phyloP scores from a whole-genome alignment of 1,284 basidiomycete species.

The Polyporus tsugae region DNA sequence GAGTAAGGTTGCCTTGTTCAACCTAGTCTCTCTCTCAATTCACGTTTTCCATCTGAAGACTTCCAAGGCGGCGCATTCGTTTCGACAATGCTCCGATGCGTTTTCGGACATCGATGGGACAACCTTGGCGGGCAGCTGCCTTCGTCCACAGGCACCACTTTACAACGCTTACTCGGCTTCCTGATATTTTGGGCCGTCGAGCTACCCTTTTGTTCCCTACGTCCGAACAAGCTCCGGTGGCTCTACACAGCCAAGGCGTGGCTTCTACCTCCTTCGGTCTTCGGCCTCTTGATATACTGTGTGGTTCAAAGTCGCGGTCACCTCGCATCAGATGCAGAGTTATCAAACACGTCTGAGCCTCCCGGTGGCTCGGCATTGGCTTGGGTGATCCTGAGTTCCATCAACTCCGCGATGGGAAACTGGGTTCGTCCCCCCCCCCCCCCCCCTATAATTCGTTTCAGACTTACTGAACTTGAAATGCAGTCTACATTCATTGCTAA shows the following conservation, averaged over 20 bases:
- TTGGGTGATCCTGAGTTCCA: slow-evolving; percentile 53
- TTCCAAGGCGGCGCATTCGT: slow-evolving; percentile 38
- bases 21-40: neutral
- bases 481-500: slow-evolving; percentile 48
- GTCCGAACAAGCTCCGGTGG: slow-evolving; percentile 52
- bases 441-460: neutral
- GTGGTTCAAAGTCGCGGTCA: slow-evolving; percentile 35
- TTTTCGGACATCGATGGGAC: slow-evolving; percentile 50
- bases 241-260: slow-evolving; percentile 54
- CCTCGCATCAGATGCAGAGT: slow-evolving; percentile 35
- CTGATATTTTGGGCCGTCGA: slow-evolving; percentile 50
- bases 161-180: slow-evolving; percentile 36
- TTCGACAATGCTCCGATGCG: slow-evolving; percentile 48
- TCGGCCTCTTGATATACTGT: slow-evolving; percentile 53
- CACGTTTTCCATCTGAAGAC: slow-evolving; percentile 34
- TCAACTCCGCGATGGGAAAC: slow-evolving; percentile 50
- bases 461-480: neutral
- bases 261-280: slow-evolving; percentile 48
- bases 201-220: slow-evolving; percentile 54
- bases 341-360: slow-evolving; percentile 44
- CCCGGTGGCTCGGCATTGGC: slow-evolving; percentile 39
- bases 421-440: slow-evolving; percentile 36
- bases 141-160: slow-evolving; percentile 47
- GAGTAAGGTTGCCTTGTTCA: slow-evolving; percentile 21
- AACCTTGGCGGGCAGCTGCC: slow-evolving; percentile 50